These are phyloP conservation scores for Prunus armeniaca DNA, from an alignment of 306 rosid species.

Conservation along the genomic window DNA sequence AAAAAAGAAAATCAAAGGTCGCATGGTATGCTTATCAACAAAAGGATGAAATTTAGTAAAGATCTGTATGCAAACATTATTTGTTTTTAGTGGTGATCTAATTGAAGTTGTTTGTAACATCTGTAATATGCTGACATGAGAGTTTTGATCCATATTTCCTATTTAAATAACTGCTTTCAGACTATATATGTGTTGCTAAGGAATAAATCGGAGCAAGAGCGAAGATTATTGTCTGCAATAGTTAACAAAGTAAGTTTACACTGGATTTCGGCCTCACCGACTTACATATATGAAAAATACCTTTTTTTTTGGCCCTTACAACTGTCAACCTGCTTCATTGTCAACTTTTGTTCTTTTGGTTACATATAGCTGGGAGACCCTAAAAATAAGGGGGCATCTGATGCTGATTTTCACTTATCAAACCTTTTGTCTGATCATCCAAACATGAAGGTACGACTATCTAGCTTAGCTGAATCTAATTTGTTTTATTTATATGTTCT, in stretches of 20 bases:
- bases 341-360: conserved; percentile 1
- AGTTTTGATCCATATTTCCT: neutral
- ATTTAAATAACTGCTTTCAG: conserved; percentile 39
- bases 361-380: conserved; percentile 90
- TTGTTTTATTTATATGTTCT: neutral
- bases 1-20: neutral
- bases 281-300: neutral
- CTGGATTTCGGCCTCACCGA: conserved; percentile 12
- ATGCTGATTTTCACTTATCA: conserved; percentile 89
- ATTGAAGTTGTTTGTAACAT: neutral
- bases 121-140: neutral
- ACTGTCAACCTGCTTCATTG: neutral
- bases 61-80: neutral
- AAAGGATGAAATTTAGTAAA: neutral
- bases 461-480: conserved; percentile 7
- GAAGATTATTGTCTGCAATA: conserved; percentile 76
- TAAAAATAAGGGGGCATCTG: conserved; percentile 84
- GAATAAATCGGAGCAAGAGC: conserved; percentile 97
- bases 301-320: neutral
- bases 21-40: neutral
- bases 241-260: conserved; percentile 79
- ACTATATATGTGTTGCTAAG: conserved; percentile 65
- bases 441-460: conserved; percentile 74
- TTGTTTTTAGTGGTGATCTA: neutral
- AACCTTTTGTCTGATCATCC: conserved; percentile 90